Evolutionary conservation across 2,329 filamentous ascomycete genomes (phyloP).

Genomic region (Colletotrichum cordylinicola): DNA sequence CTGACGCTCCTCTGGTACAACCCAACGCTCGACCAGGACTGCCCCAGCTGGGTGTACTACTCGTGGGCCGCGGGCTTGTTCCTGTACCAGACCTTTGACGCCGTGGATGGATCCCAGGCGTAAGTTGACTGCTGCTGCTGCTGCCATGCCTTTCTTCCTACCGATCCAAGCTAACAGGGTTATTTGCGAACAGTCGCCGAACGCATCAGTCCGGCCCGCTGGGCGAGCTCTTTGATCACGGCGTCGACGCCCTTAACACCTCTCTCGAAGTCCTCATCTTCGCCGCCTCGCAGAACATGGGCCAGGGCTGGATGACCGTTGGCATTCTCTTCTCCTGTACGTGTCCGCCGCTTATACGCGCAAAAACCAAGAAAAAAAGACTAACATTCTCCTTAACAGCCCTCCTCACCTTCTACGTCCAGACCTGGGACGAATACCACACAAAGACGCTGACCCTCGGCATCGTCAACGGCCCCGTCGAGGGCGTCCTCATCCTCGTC

Average conservation of each 20-base stretch:
- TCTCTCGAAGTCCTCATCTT: slow-evolving; percentile 93
- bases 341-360: slow-evolving; percentile 29
- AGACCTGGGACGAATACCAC: slow-evolving; percentile 99
- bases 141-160: neutral
- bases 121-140: slow-evolving; percentile 50
- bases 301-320: slow-evolving; percentile 90
- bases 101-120: slow-evolving; percentile 94
- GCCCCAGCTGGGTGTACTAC: slow-evolving; percentile 93
- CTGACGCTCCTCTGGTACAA: slow-evolving; percentile 95
- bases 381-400: slow-evolving; percentile 49
- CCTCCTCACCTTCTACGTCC: slow-evolving; percentile 95
- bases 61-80: slow-evolving; percentile 91
- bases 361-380: neutral
- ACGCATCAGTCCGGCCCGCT: slow-evolving; percentile 92
- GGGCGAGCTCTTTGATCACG: slow-evolving; percentile 96
- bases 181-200: slow-evolving; percentile 66
- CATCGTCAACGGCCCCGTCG: slow-evolving; percentile 91
- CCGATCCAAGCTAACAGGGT: neutral
- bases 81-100: slow-evolving; percentile 97
- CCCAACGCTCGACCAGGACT: slow-evolving; percentile 91
- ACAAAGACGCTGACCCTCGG: slow-evolving; percentile 95
- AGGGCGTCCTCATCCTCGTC: slow-evolving; percentile 87
- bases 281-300: slow-evolving; percentile 89
- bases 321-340: slow-evolving; percentile 81
- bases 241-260: slow-evolving; percentile 96